These are phyloP conservation scores for Leccinum incarnatum DNA, from an alignment of 768 basidiomycete genomes.

Conservation along the genomic window DNA sequence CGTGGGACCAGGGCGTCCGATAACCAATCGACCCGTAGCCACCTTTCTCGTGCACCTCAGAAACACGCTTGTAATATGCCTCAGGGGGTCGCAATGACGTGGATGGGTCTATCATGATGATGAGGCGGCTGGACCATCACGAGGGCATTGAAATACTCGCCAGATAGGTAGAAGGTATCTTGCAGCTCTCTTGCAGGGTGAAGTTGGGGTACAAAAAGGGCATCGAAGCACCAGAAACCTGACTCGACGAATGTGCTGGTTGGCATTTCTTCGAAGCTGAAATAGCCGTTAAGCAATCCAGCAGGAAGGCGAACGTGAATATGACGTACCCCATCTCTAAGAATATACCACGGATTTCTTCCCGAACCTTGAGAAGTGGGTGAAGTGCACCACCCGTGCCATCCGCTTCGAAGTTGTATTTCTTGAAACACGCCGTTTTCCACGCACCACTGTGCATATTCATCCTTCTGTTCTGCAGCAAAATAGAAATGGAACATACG, in stretches of 20 bases:
- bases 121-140: neutral
- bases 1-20: constrained; percentile 91
- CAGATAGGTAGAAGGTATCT: constrained; percentile 98
- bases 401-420: constrained; percentile 98
- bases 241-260: constrained; percentile 95
- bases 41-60: constrained; percentile 80
- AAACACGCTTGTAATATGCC: constrained; percentile 84
- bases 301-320: neutral
- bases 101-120: constrained; percentile 63
- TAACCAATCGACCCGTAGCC: constrained; percentile 95
- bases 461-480: neutral
- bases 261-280: constrained; percentile 97
- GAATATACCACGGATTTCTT: constrained; percentile 97
- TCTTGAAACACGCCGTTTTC: constrained; percentile 93
- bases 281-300: constrained; percentile 3
- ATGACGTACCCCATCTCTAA: constrained; percentile 92
- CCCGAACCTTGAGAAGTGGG: constrained; percentile 94
- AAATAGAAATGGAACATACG: constrained; percentile 48
- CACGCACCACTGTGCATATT: constrained; percentile 70
- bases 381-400: constrained; percentile 93
- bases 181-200: constrained; percentile 97
- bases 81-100: constrained; percentile 69
- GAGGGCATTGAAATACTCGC: constrained; percentile 35
- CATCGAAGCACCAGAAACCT: constrained; percentile 99
- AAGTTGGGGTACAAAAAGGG: constrained; percentile 97